Conservation (phyloP, 805 yeast species). For the Wickerhamiella parazyma region DNA sequence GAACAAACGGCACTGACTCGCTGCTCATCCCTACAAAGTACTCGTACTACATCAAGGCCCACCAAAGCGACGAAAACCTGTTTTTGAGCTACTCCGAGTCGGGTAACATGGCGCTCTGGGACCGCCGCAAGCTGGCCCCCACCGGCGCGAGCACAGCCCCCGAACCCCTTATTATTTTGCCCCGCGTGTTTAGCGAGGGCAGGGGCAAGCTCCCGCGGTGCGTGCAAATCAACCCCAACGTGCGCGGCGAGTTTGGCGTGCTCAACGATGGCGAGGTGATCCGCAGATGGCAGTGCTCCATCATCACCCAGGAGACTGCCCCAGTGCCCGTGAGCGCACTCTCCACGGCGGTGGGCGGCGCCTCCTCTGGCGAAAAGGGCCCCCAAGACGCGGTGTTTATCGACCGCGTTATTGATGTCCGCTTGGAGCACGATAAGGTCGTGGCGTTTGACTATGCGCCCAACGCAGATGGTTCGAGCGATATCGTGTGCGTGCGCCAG, state of each 20-base stretch:
- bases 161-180: slow-evolving; percentile 19
- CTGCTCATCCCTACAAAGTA: slow-evolving; percentile 67
- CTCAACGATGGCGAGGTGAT: slow-evolving; percentile 65
- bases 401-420: slow-evolving; percentile 58
- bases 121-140: slow-evolving; percentile 22
- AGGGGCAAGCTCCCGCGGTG: slow-evolving; percentile 15
- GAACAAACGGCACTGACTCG: slow-evolving; percentile 33
- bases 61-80: slow-evolving; percentile 50
- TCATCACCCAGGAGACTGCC: slow-evolving; percentile 10
- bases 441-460: slow-evolving; percentile 71
- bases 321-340: slow-evolving; percentile 11
- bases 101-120: slow-evolving; percentile 63
- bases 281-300: slow-evolving; percentile 57
- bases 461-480: slow-evolving; percentile 34
- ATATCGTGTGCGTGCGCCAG: slow-evolving; percentile 76
- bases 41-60: slow-evolving; percentile 51
- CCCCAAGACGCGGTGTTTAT: slow-evolving; percentile 49
- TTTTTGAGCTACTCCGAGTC: slow-evolving; percentile 73
- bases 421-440: slow-evolving; percentile 67
- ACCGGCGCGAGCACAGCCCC: slow-evolving; percentile 4
- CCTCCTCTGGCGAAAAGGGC: slow-evolving; percentile 16
- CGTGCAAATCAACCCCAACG: slow-evolving; percentile 35
- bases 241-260: slow-evolving; percentile 63
- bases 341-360: slow-evolving; percentile 10
- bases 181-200: slow-evolving; percentile 18